Base-by-base conservation (phyloP, 306 rosid genomes). In the Inga laurina region DNA sequence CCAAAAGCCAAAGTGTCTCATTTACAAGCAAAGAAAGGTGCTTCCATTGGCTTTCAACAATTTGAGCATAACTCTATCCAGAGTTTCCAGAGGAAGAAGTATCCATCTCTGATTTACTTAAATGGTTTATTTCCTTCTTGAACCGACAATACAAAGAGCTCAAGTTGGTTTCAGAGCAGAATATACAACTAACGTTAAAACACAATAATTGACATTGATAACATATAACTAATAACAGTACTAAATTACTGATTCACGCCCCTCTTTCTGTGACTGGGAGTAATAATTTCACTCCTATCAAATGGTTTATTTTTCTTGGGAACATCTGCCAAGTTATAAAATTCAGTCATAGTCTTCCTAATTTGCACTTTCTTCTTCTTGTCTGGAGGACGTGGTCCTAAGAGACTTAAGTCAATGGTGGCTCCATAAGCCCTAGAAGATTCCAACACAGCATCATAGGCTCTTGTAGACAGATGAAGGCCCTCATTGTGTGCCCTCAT, bases 351-450 rank as follows among this genome's bases (percentile, higher is more conserved):
- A 19, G 79, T 62, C 78, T 85, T 90, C 81, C 84, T 74, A 70
- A 73, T 70, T 46, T 85, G 86, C 77, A 76, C 79, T 52, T 57
- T 87, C 73, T 79, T 86, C 74, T 77, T 87, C 80, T 77, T 86
- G 65, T 94, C 95, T 0, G 69, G 87, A 44, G 97, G 97, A 32
- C 94, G 95, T 73, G 92, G 87, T 46, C 99, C 98, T 79, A 94
- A 86, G 30, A 77, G 79, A 44, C 86, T 81, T 72, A 87, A 39
- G 79, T 96, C 90, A 34, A 90, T 83, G 77, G 86, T 82, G 68
- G 92, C 97, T 35, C 88, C 93, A 75, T 81, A 72, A 68, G 49
- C 79, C 82, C 70, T 81, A 61, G 97, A 86, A 68, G 97, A 90
- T 62, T 88, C 87, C 46, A 90, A 69, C 24, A 96, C 89, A 24